Evolutionary conservation across 2,329 filamentous ascomycete genomes (phyloP).

Genomic region (Lecanicillium sp.): DNA sequence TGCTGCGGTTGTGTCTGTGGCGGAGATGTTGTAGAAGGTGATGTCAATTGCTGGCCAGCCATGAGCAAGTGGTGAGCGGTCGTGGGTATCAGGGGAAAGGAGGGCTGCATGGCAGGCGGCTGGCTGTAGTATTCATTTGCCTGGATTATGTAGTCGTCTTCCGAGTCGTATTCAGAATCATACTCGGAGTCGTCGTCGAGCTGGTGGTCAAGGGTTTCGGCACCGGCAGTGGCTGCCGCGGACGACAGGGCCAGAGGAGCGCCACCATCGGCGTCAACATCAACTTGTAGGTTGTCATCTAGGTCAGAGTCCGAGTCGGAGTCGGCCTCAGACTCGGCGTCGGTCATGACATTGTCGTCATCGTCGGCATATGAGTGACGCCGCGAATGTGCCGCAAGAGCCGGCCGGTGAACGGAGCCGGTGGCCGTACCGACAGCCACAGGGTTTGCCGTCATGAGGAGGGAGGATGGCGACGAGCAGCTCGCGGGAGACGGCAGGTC

Average conservation of each 20-base stretch:
- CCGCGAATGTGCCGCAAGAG: neutral
- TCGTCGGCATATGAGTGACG: slow-evolving; percentile 11
- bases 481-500: neutral
- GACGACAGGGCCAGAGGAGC: slow-evolving; percentile 1
- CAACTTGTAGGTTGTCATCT: slow-evolving; percentile 24
- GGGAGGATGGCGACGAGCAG: neutral
- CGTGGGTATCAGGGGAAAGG: too few species aligned
- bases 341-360: slow-evolving; percentile 10
- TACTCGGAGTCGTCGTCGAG: neutral
- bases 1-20: too few species aligned
- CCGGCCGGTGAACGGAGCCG: neutral
- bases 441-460: slow-evolving; percentile 2
- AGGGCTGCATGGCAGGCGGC: too few species aligned
- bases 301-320: slow-evolving; percentile 6
- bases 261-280: slow-evolving; percentile 5
- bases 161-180: neutral
- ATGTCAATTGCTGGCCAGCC: too few species aligned
- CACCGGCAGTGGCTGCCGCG: neutral
- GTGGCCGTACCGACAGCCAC: neutral
- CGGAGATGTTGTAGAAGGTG: too few species aligned
- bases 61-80: too few species aligned
- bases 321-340: neutral
- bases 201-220: slow-evolving; percentile 1
- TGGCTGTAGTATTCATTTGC: neutral
- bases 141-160: slow-evolving; percentile 5